phyloP scores from a whole-genome alignment of 2,329 filamentous ascomycete genomes.

The Ophiostoma quercus region DNA sequence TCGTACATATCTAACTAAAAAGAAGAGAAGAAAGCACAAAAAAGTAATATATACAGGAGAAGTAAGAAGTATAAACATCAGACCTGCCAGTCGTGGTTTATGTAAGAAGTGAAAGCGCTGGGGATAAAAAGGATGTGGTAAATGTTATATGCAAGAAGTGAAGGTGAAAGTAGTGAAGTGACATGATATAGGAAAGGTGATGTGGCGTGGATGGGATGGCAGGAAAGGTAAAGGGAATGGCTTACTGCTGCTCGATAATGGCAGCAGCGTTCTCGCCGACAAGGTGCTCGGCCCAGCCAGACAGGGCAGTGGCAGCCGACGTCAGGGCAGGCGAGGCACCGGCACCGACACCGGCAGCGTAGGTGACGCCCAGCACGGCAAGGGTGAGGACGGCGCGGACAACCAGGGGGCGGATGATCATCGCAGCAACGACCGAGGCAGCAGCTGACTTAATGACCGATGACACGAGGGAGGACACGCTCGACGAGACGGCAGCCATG shows the following conservation, averaged over 20 bases:
- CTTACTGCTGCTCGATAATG: conserved; percentile 7
- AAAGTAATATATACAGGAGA: neutral
- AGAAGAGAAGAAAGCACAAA: neutral
- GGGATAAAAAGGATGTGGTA: neutral
- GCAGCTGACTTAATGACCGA: conserved; percentile 19
- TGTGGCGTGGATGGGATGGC: neutral
- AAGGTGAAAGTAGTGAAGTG: neutral
- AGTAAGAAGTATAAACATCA: neutral
- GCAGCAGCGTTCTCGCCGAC: conserved; percentile 10
- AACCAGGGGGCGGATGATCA: conserved; percentile 23
- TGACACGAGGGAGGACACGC: conserved; percentile 17
- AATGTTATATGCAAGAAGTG: neutral
- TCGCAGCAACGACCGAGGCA: conserved; percentile 19
- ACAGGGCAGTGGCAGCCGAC: conserved; percentile 13
- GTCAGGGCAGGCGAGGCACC: conserved; percentile 18
- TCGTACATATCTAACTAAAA: neutral
- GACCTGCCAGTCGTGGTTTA: neutral
- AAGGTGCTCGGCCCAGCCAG: conserved; percentile 18
- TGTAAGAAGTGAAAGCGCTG: conserved; percentile 15
- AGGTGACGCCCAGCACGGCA: conserved; percentile 22
- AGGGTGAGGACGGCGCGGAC: conserved; percentile 23
- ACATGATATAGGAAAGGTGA: neutral
- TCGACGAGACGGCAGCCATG: conserved; percentile 15
- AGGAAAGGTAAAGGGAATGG: neutral
- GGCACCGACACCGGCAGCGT: conserved; percentile 14